Evolutionary conservation across 2,329 filamentous ascomycete genomes (phyloP).

Genomic region (Colletotrichum sublineola): DNA sequence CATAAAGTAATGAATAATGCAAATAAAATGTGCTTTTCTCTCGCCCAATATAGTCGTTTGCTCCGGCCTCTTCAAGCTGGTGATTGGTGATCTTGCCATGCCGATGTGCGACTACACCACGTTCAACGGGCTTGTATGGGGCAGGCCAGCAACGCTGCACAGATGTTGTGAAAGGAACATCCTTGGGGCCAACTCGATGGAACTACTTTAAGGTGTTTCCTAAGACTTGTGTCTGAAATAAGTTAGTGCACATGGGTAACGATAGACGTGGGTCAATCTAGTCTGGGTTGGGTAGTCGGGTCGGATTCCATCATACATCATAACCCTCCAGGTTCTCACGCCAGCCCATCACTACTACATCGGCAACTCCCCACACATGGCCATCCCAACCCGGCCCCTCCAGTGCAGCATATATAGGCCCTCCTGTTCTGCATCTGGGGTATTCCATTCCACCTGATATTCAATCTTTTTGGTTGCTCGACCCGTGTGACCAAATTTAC

Average conservation of each 20-base stretch:
- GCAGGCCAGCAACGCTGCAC: not conserved
- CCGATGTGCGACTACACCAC: not conserved
- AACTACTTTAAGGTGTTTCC: not conserved
- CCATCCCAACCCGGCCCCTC: constrained; percentile 11
- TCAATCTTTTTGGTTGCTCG: not conserved
- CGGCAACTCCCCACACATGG: constrained; percentile 17
- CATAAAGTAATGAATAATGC: constrained; percentile 22
- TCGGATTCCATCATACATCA: constrained; percentile 21
- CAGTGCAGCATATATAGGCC: constrained; percentile 22
- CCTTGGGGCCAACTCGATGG: not conserved
- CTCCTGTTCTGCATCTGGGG: not conserved
- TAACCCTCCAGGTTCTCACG: constrained; percentile 41
- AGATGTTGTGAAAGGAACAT: not conserved
- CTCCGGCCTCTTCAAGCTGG: not conserved
- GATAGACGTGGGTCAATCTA: constrained; percentile 17
- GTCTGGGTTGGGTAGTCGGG: constrained; percentile 9
- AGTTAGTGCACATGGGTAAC: constrained; percentile 7
- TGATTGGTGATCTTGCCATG: not conserved
- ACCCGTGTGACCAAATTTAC: constrained; percentile 50
- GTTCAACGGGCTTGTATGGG: not conserved
- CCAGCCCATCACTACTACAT: constrained; percentile 17
- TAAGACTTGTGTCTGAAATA: not conserved
- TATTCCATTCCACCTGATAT: not conserved
- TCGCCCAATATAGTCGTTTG: not conserved
- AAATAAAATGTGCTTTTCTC: not conserved